Base-by-base conservation (phyloP, 208 protist species). In the Trypanosoma caninum region DNA sequence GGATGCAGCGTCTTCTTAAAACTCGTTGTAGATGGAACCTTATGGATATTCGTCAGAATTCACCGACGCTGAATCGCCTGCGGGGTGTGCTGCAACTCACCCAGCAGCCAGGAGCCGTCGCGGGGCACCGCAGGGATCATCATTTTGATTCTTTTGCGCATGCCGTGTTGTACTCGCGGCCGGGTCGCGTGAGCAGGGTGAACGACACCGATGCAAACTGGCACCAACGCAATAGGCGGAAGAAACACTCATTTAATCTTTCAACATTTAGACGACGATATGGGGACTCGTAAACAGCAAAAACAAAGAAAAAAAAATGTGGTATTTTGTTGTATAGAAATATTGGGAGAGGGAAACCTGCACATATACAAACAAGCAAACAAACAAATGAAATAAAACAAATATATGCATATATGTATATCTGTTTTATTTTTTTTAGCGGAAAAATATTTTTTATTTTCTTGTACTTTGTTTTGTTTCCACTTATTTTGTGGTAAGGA, bases 121-220 rank as follows among this genome's bases (percentile, higher is more conserved):
- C 75, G 9, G 55, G 44, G 28, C 71, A 78, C 40, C 63, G 70
- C 3, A 57, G 59, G 13, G 60, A 66, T 2, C 65, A 53, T 44
- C 69, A 69, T 22, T 84, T 73, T 54, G 42, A 65, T 22, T 53
- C 74, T 14, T 65, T 72, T 20, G 66, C 58, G n/a, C 71, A 82
- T 31, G 53, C 58, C 4, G 77, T 65, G 18, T 48, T 89, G n/a
- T 71, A 84, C 50, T 89, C 82, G 5, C 72, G 82, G n/a, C 82
- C 82, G 2, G 77, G 75, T 14, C 68, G 79, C 18, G 45, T 38
- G 7, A 67, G 73, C 13, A 78, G 68, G 28, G 27, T 86, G 30
- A 63, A 66, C 27, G 57, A 79, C 31, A 47, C 65, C 0, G 45
- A 63, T n/a, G 78, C 79, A 20, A 77, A 46, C 0, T 81, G 76